phyloP scores from a whole-genome alignment of 169 alveolate species.

The Cystoisospora suis region DNA sequence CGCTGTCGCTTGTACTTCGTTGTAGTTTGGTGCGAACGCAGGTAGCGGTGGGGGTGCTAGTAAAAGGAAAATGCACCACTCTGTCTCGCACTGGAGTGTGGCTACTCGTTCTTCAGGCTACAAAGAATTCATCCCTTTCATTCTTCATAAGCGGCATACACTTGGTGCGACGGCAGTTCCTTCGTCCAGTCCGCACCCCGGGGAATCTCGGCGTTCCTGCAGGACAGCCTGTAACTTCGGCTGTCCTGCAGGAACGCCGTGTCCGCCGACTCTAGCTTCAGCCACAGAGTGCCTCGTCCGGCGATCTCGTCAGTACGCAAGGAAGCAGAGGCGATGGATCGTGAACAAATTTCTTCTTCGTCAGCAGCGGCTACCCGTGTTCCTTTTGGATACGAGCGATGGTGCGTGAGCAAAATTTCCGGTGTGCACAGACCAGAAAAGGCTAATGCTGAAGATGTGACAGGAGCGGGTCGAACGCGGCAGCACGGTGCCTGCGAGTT shows the following conservation, averaged over 20 bases:
- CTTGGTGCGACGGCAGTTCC: background rate
- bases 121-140: conserved; percentile 52
- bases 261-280: background rate
- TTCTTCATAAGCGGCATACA: conserved; percentile 3
- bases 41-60: background rate
- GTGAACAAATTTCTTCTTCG: conserved; percentile 52
- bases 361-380: conserved; percentile 29
- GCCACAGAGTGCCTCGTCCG: conserved; percentile 24
- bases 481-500: too few relatives aligned
- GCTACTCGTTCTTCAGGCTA: conserved; percentile 16
- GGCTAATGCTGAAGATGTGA: too few relatives aligned
- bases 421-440: too few relatives aligned
- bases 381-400: conserved; percentile 38
- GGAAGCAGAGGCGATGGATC: conserved; percentile 60
- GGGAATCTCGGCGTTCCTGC: background rate
- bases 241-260: background rate
- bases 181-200: background rate
- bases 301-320: conserved; percentile 57
- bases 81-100: background rate
- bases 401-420: background rate
- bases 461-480: too few relatives aligned
- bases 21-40: too few relatives aligned
- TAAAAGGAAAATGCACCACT: background rate
- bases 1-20: too few relatives aligned
- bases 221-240: background rate